Evolutionary conservation across 1,284 basidiomycete genomes (phyloP), one percentile per base, ranked within the genome.

Genomic region (Leccinum pachyderme): DNA sequence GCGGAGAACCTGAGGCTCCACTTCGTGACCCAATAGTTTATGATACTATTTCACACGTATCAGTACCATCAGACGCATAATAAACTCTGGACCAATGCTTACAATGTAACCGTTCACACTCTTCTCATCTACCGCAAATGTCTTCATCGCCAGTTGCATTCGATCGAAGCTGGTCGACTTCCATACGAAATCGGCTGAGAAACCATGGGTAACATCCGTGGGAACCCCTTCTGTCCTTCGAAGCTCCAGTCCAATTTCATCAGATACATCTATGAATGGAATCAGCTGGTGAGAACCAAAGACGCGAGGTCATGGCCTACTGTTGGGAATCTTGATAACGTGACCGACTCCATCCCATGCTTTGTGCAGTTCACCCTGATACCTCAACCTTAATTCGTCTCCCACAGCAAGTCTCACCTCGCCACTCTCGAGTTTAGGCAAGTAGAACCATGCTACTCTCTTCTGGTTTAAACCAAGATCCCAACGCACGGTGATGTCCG

Each of bases 101-200:
- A 95, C 93, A 57, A 99, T 98, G 67, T 98, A 98, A 5, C 94
- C 96, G 68, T 93, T 96, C 63, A 99, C 96, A 72, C 94, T 97
- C 80, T 98, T 97, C 75, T 99, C 96, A 65, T 99, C 96, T 25
- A 98, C 90, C 9, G 97, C 96, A 72, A 99, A 99, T 2, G 95
- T 98, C 80, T 97, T 98, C 95, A 99, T 98, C 1, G 97, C 97
- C 49, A 93, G 80, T 71, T 99, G 97, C 97, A 99, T 99, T 52
- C 97, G 84, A 72, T 98, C 96, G 65, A 99, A 99, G 69, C 94
- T 97, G 1, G 97, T 99, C 7, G 94, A 95, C 74, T 99, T 99
- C 97, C 97, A 99, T 13, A 99, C 95, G 67, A 99, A 99, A 71
- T 99, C 97, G 43, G 89, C 95, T 0, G 91, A 89, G 68, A 97